Percentiles rank a stretch among this genome's conserved stretches.
These are phyloP conservation scores for Aureobasidium sp. DNA, from an alignment of 2,329 filamentous ascomycete species.

Conservation along the genomic window DNA sequence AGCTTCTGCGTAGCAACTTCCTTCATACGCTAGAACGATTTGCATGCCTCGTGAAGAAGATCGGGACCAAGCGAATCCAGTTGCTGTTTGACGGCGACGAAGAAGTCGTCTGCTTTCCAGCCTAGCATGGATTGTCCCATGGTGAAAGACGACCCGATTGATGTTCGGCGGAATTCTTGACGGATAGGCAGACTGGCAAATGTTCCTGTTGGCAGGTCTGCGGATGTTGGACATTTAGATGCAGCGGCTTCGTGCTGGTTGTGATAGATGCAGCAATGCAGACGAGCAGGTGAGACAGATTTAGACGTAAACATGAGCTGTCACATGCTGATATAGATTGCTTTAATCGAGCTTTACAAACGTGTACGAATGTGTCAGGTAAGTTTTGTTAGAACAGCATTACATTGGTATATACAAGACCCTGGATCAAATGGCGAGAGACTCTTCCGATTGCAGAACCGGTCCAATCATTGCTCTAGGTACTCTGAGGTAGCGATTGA, in stretches of 20 bases:
- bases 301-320: neutral
- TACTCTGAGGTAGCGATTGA: neutral
- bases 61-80: neutral
- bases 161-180: neutral
- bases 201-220: neutral
- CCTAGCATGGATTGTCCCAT: neutral
- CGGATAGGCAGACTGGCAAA: neutral
- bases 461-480: neutral
- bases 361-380: too few relatives aligned
- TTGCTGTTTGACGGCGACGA: neutral
- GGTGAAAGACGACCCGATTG: neutral
- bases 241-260: neutral
- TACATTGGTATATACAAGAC: neutral
- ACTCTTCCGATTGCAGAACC: neutral
- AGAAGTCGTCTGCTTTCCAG: slow-evolving; percentile 7
- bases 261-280: neutral
- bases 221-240: neutral
- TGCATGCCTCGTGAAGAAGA: neutral
- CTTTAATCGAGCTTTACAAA: neutral
- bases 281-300: neutral
- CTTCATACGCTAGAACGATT: neutral
- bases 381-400: neutral
- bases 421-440: neutral
- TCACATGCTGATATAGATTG: neutral
- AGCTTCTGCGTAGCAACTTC: neutral